Evolutionary conservation across 2,329 filamentous ascomycete genomes (phyloP).

Genomic region (Ophiocordyceps robertsii): DNA sequence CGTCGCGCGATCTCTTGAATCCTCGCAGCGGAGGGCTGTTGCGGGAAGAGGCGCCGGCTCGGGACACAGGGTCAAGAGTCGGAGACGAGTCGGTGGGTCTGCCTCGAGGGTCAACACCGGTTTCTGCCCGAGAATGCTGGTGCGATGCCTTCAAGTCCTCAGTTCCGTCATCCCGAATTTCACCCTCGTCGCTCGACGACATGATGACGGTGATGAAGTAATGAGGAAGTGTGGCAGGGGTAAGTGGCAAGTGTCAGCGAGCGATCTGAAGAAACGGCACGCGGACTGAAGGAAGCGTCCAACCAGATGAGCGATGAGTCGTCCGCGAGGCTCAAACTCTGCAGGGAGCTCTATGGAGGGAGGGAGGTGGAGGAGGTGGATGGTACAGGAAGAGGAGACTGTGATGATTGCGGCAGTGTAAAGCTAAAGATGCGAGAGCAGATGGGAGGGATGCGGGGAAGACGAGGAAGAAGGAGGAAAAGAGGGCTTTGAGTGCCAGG

Average conservation of each 20-base stretch:
- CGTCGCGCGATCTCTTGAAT: slow-evolving; percentile 53
- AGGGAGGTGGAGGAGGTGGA: not conserved
- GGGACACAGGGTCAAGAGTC: slow-evolving; percentile 32
- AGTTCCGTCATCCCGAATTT: slow-evolving; percentile 65
- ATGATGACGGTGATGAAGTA: slow-evolving; percentile 12
- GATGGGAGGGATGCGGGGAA: not conserved
- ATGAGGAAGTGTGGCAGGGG: not conserved
- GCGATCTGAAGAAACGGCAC: slow-evolving; percentile 12
- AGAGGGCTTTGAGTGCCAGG: not conserved
- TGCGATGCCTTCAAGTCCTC: slow-evolving; percentile 69
- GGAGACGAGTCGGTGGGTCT: slow-evolving; percentile 57
- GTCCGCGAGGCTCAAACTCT: slow-evolving; percentile 16
- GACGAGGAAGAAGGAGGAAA: not conserved
- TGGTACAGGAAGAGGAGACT: not conserved
- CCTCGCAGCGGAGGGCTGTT: slow-evolving; percentile 48
- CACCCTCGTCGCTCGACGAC: slow-evolving; percentile 64
- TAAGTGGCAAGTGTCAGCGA: slow-evolving; percentile 21
- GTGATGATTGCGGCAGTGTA: not conserved
- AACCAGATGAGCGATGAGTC: slow-evolving; percentile 28
- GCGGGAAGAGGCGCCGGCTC: slow-evolving; percentile 26
- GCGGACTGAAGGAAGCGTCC: slow-evolving; percentile 24
- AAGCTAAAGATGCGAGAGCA: not conserved
- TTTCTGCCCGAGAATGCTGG: slow-evolving; percentile 59
- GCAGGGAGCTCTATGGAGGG: slow-evolving; percentile 5
- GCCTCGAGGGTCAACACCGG: slow-evolving; percentile 83